Evolutionary conservation across 2,329 filamentous ascomycete genomes (phyloP).

Genomic region (Talaromyces sp.): DNA sequence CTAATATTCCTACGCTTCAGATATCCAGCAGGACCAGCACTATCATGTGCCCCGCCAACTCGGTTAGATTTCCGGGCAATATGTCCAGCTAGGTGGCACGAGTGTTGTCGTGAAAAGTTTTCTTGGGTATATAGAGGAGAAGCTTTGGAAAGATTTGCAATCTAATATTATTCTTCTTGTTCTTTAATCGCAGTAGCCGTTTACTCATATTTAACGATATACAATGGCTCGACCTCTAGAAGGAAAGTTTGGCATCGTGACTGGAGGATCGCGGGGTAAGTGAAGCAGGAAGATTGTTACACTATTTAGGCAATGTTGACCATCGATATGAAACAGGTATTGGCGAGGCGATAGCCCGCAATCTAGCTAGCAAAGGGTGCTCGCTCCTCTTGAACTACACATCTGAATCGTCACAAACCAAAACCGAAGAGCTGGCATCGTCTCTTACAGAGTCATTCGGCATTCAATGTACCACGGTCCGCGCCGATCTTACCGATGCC

Average conservation of each 20-base stretch:
- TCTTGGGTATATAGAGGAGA: background rate
- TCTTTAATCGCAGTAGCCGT: background rate
- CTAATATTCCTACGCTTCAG: background rate
- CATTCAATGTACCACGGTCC: conserved; percentile 61
- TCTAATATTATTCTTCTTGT: background rate
- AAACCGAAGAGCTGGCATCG: conserved; percentile 55
- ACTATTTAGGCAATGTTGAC: background rate
- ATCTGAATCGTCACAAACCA: conserved; percentile 57
- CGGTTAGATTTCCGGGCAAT: conserved; percentile 13
- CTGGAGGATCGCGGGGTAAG: conserved; percentile 73
- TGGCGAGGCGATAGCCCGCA: conserved; percentile 66
- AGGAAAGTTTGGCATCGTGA: conserved; percentile 76
- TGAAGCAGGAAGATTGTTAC: background rate
- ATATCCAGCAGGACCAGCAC: background rate
- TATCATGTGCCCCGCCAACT: conserved; percentile 12
- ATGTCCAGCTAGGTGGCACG: background rate
- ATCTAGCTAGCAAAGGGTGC: conserved; percentile 70
- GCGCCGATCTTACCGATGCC: conserved; percentile 68
- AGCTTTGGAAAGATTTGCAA: background rate
- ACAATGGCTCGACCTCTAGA: conserved; percentile 50
- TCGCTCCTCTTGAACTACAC: conserved; percentile 71
- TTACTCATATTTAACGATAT: background rate
- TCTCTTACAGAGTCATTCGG: conserved; percentile 58
- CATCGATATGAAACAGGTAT: too few species aligned
- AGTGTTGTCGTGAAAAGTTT: background rate